These are phyloP conservation scores for Persicaria maculosa DNA, from an alignment of 148 eudicot genomes.

Conservation along the genomic window DNA sequence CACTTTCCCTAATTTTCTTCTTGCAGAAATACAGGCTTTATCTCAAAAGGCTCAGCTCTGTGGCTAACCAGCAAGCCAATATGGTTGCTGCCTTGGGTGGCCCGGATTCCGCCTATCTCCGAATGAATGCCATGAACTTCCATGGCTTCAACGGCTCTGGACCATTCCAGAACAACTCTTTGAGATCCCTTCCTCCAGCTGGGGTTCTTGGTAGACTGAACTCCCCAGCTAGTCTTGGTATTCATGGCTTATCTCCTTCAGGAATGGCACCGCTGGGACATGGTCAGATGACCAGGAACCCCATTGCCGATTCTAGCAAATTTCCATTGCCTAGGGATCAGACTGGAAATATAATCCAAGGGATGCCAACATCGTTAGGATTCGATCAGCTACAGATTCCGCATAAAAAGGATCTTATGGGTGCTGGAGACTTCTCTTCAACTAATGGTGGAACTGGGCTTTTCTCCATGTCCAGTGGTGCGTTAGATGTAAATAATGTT, in stretches of 20 bases:
- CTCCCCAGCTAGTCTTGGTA: conserved; percentile 35
- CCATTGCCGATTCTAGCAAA: conserved; percentile 19
- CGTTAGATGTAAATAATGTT: conserved; percentile 13
- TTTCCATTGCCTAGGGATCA: conserved; percentile 31
- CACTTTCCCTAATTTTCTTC: not conserved
- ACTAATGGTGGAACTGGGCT: conserved; percentile 8
- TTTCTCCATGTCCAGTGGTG: conserved; percentile 11
- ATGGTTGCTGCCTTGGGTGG: conserved; percentile 53
- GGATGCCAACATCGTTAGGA: conserved; percentile 42
- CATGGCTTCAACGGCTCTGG: conserved; percentile 25
- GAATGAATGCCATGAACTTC: conserved; percentile 35
- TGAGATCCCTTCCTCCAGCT: conserved; percentile 32
- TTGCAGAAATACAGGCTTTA: conserved; percentile 65
- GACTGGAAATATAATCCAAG: conserved; percentile 40
- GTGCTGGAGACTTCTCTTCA: conserved; percentile 16
- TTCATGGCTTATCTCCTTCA: conserved; percentile 35
- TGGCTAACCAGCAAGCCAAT: conserved; percentile 54
- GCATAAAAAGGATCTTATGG: conserved; percentile 17
- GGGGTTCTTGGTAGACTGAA: conserved; percentile 44
- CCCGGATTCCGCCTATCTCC: conserved; percentile 35
- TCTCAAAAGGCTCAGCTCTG: conserved; percentile 43
- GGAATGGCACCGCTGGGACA: conserved; percentile 40
- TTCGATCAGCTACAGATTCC: conserved; percentile 34
- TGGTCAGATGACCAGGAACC: conserved; percentile 27
- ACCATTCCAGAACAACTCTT: conserved; percentile 31